Evolutionary conservation across 2,329 filamentous ascomycete genomes (phyloP).

Genomic region (Sporothrix globosa): DNA sequence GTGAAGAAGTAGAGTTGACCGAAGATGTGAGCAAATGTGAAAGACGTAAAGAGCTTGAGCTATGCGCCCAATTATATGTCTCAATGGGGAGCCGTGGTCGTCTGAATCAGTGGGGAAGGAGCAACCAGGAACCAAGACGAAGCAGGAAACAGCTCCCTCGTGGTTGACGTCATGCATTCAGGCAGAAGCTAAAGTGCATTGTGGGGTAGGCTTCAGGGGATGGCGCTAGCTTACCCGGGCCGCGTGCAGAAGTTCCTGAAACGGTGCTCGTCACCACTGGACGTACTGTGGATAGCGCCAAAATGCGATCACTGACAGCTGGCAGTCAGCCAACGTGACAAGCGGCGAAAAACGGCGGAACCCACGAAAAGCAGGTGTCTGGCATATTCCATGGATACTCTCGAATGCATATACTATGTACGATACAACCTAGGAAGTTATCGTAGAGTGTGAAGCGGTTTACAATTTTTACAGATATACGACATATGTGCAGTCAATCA

Average conservation of each 20-base stretch:
- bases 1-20: not conserved
- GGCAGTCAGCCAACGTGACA: slow-evolving; percentile 13
- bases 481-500: not conserved
- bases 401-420: not conserved
- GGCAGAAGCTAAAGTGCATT: not conserved
- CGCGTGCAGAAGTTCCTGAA: not conserved
- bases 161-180: slow-evolving; percentile 27
- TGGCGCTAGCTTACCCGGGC: slow-evolving; percentile 11
- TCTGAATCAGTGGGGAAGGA: not conserved
- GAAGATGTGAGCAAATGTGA: not conserved
- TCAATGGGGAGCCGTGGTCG: not conserved
- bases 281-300: not conserved
- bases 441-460: not conserved
- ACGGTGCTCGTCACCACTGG: not conserved
- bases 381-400: no score
- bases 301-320: slow-evolving; percentile 10
- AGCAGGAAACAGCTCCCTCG: slow-evolving; percentile 2
- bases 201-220: slow-evolving; percentile 1
- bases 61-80: slow-evolving; percentile 21
- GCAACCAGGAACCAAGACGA: slow-evolving; percentile 12
- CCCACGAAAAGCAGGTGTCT: not conserved
- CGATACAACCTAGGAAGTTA: not conserved
- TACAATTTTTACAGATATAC: not conserved
- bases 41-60: not conserved
- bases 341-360: not conserved